A percentile compares a stretch with the other conserved stretches of the same genome.
phyloP scores from a whole-genome alignment of 2,329 filamentous ascomycete species.

The Cladosporium sp. region DNA sequence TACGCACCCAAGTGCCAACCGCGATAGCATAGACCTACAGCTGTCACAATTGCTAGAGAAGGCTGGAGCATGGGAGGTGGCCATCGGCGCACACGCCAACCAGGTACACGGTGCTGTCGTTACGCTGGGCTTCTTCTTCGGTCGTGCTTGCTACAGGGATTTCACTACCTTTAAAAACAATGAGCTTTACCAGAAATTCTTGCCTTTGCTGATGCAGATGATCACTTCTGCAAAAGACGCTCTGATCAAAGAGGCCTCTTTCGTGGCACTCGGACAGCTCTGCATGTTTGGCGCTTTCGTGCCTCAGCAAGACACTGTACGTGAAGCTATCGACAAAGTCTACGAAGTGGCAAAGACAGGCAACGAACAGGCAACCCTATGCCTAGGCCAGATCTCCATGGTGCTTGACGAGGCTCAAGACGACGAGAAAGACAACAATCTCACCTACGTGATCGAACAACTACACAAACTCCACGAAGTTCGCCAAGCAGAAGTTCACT shows the following conservation, averaged over 20 bases:
- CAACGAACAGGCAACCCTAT: slow-evolving; percentile 75
- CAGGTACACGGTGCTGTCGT: slow-evolving; percentile 59
- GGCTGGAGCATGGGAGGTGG: slow-evolving; percentile 51
- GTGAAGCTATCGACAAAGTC: slow-evolving; percentile 57
- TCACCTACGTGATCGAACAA: slow-evolving; percentile 59
- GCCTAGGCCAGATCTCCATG: slow-evolving; percentile 72
- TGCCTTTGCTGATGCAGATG: slow-evolving; percentile 47
- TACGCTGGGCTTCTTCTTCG: slow-evolving; percentile 55
- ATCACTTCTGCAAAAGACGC: slow-evolving; percentile 52
- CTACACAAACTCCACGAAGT: slow-evolving; percentile 78
- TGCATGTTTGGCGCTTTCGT: slow-evolving; percentile 55
- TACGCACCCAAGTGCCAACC: slow-evolving; percentile 52
- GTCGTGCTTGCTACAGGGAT: slow-evolving; percentile 37
- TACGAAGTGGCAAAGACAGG: slow-evolving; percentile 69
- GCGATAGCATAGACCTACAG: slow-evolving; percentile 37
- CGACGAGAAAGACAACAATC: slow-evolving; percentile 31
- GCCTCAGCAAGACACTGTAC: slow-evolving; percentile 32
- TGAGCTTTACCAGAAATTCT: slow-evolving; percentile 32
- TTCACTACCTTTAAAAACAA: not conserved
- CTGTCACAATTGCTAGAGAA: slow-evolving; percentile 46
- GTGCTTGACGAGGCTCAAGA: slow-evolving; percentile 46
- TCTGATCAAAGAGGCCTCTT: slow-evolving; percentile 54
- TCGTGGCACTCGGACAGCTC: slow-evolving; percentile 57
- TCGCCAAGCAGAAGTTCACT: slow-evolving; percentile 81
- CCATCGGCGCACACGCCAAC: slow-evolving; percentile 57